Percentiles rank a stretch among this genome's conserved stretches.
These are phyloP conservation scores for Hypoxylon sp. DNA, from an alignment of 2,329 filamentous ascomycete genomes.

Conservation along the genomic window DNA sequence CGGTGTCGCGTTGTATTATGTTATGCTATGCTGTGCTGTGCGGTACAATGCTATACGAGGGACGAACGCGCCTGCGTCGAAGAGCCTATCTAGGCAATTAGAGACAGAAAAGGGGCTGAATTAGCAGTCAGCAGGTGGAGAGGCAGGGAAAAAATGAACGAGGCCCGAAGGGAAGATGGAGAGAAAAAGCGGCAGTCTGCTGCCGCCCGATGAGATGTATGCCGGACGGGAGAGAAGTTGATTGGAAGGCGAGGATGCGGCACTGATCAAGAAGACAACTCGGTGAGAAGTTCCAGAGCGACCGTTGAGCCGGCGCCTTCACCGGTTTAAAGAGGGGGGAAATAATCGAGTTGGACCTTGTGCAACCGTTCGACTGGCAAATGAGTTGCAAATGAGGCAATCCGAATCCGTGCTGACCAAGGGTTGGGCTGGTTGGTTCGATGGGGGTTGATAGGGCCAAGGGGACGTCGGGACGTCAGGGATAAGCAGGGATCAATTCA, in stretches of 20 bases:
- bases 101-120: conserved; percentile 40
- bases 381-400: conserved; percentile 45
- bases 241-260: conserved; percentile 52
- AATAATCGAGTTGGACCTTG: conserved; percentile 46
- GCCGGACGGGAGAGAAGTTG: conserved; percentile 46
- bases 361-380: conserved; percentile 41
- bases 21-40: conserved; percentile 41
- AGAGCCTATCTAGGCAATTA: conserved; percentile 39
- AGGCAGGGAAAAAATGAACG: conserved; percentile 41
- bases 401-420: conserved; percentile 45
- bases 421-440: conserved; percentile 11
- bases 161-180: conserved; percentile 47
- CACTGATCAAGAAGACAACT: conserved; percentile 49
- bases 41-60: conserved; percentile 29
- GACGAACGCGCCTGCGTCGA: conserved; percentile 32
- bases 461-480: conserved; percentile 38
- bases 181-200: conserved; percentile 48
- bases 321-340: conserved; percentile 56
- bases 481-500: conserved; percentile 28
- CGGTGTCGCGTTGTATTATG: conserved; percentile 44
- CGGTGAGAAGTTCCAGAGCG: conserved; percentile 53
- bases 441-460: conserved; percentile 32
- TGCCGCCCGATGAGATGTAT: conserved; percentile 47
- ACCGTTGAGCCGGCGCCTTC: conserved; percentile 52
- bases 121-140: conserved; percentile 44